Conservation (phyloP, 495 filamentous ascomycete species). For the Annulohypoxylon bovei region DNA sequence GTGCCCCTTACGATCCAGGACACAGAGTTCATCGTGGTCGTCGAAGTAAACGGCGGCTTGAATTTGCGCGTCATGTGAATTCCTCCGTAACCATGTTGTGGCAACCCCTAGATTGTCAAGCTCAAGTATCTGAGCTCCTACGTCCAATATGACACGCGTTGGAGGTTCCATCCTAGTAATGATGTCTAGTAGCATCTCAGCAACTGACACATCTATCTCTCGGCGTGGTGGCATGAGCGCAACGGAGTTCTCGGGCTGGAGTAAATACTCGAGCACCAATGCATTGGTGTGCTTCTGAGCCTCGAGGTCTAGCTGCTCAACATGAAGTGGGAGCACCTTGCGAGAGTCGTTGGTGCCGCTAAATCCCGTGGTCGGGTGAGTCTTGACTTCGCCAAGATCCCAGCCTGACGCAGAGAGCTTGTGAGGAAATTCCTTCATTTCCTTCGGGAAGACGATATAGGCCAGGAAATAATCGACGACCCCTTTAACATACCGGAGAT, state of each 20-base stretch:
- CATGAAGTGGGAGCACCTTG: slow-evolving; percentile 63
- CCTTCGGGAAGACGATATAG: slow-evolving; percentile 70
- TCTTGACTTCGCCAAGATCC: slow-evolving; percentile 66
- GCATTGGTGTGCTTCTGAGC: slow-evolving; percentile 72
- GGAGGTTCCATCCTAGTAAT: slow-evolving; percentile 53
- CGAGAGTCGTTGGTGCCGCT: slow-evolving; percentile 78
- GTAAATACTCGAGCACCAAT: slow-evolving; percentile 65
- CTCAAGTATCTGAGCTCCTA: slow-evolving; percentile 78
- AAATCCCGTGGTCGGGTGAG: slow-evolving; percentile 69
- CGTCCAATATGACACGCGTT: slow-evolving; percentile 73
- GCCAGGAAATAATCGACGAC: slow-evolving; percentile 72
- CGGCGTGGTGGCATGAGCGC: slow-evolving; percentile 39
- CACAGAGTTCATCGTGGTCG: slow-evolving; percentile 59
- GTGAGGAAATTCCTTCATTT: slow-evolving; percentile 69
- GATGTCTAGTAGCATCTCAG: slow-evolving; percentile 58
- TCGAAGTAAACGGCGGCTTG: slow-evolving; percentile 67
- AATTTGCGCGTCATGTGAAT: slow-evolving; percentile 32
- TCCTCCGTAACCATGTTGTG: slow-evolving; percentile 53
- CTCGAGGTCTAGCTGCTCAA: slow-evolving; percentile 65
- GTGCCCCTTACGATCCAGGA: slow-evolving; percentile 55
- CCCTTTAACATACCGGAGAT: slow-evolving; percentile 60
- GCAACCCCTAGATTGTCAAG: slow-evolving; percentile 67
- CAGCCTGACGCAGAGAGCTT: slow-evolving; percentile 77
- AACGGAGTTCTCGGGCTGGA: slow-evolving; percentile 65
- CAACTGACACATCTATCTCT: slow-evolving; percentile 37